These are phyloP conservation scores for Aspergillus uvarum DNA, from an alignment of 2,329 filamentous ascomycete species.

Conservation along the genomic window DNA sequence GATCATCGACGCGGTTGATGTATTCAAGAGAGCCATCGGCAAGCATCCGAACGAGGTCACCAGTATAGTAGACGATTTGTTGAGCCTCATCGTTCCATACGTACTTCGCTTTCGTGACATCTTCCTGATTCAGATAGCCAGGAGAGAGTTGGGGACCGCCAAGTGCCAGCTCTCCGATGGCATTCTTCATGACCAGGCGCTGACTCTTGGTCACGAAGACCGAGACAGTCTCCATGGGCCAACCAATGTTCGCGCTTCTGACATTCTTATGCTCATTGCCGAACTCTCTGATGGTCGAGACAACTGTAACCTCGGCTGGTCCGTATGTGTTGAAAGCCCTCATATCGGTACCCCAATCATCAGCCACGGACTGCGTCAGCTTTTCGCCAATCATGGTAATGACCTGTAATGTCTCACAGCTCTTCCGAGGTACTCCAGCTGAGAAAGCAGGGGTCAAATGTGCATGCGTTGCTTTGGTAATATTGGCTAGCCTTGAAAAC, in stretches of 20 bases:
- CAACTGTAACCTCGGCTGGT: slow-evolving; percentile 39
- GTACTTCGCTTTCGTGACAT: slow-evolving; percentile 31
- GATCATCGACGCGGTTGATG: slow-evolving; percentile 28
- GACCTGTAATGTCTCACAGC: slow-evolving; percentile 32
- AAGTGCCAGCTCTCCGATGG: slow-evolving; percentile 31
- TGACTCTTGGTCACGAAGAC: slow-evolving; percentile 30
- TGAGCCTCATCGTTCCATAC: slow-evolving; percentile 29
- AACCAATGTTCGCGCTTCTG: slow-evolving; percentile 34
- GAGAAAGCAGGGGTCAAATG: slow-evolving; percentile 36
- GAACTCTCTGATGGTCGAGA: slow-evolving; percentile 33
- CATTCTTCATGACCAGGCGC: slow-evolving; percentile 26
- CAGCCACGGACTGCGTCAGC: slow-evolving; percentile 32
- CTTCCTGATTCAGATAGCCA: slow-evolving; percentile 32
- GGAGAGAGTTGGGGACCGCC: slow-evolving; percentile 32
- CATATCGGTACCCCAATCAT: slow-evolving; percentile 40
- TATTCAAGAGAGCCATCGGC: slow-evolving; percentile 27
- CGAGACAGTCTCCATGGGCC: slow-evolving; percentile 33
- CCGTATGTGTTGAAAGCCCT: slow-evolving; percentile 43
- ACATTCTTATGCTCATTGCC: slow-evolving; percentile 24
- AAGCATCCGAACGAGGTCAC: slow-evolving; percentile 32
- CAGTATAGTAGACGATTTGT: slow-evolving; percentile 34
- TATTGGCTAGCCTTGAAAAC: slow-evolving; percentile 28
- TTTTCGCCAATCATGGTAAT: slow-evolving; percentile 39
- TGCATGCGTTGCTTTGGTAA: slow-evolving; percentile 29
- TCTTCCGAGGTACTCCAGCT: slow-evolving; percentile 27